A percentile compares a stretch with the other conserved stretches of the same genome.
Evolutionary conservation across 2,329 filamentous ascomycete species (phyloP).

Genomic region (Lecanicillium sp.): DNA sequence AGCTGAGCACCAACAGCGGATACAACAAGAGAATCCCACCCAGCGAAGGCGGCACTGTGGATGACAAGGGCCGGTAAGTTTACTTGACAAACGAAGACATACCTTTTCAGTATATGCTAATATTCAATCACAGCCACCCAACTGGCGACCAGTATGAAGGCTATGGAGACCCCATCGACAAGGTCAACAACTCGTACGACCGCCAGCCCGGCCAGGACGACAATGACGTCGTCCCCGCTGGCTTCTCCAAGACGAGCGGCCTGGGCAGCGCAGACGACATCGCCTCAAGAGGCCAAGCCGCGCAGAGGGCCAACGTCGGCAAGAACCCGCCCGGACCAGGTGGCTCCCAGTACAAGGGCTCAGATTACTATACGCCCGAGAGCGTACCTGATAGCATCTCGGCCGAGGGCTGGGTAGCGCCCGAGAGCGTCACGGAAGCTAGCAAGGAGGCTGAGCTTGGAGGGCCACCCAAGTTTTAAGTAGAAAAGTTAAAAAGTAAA

Average conservation of each 20-base stretch:
- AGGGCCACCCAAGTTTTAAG: too few relatives aligned
- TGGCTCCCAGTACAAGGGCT: conserved; percentile 31
- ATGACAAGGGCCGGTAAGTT: conserved; percentile 36
- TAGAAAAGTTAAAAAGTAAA: too few relatives aligned
- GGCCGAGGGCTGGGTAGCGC: conserved; percentile 32
- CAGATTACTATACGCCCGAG: conserved; percentile 32
- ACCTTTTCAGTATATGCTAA: conserved; percentile 7
- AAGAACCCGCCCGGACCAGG: conserved; percentile 24
- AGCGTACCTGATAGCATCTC: conserved; percentile 33
- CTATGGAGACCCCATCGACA: conserved; percentile 33
- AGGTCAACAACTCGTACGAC: conserved; percentile 17
- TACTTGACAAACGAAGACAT: neutral
- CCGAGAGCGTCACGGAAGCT: conserved; percentile 30
- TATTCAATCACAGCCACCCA: conserved; percentile 27
- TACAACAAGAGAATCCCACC: conserved; percentile 39
- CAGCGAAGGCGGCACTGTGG: conserved; percentile 35
- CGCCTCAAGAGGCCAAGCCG: conserved; percentile 26
- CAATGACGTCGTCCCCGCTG: conserved; percentile 24
- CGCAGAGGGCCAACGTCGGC: conserved; percentile 30
- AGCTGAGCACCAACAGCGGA: conserved; percentile 36
- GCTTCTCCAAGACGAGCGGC: conserved; percentile 15
- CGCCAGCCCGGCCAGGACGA: conserved; percentile 26
- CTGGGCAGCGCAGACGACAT: conserved; percentile 20
- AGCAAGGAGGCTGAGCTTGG: conserved; percentile 16
- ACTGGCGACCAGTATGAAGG: conserved; percentile 36